Evolutionary conservation across 805 yeast species (phyloP).

Genomic region (Saturnispora besseyi): DNA sequence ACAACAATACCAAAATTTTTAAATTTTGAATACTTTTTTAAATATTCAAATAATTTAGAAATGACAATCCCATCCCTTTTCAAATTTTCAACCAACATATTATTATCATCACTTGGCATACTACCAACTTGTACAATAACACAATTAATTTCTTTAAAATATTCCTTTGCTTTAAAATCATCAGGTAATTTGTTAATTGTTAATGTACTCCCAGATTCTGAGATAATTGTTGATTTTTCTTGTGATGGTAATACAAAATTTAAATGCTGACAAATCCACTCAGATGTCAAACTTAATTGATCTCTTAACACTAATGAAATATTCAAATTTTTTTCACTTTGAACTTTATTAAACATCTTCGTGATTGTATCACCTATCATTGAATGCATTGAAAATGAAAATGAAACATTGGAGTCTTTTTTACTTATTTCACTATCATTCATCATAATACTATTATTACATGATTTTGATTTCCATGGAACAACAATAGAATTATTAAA

Average conservation of each 20-base stretch:
- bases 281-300: constrained; percentile 20
- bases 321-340: constrained; percentile 3
- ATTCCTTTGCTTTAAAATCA: constrained; percentile 28
- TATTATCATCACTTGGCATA: constrained; percentile 7
- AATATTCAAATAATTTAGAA: constrained; percentile 6
- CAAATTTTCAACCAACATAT: constrained; percentile 1
- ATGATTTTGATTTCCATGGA: neutral
- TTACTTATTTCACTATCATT: neutral
- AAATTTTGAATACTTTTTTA: constrained; percentile 3
- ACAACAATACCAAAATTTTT: constrained; percentile 9
- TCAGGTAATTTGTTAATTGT: constrained; percentile 36
- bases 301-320: constrained; percentile 31
- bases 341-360: constrained; percentile 1
- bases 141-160: constrained; percentile 34
- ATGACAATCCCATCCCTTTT: constrained; percentile 9
- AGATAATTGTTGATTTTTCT: neutral
- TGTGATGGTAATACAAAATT: neutral
- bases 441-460: neutral
- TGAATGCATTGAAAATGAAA: neutral
- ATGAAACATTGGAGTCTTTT: neutral
- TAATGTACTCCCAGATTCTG: constrained; percentile 15
- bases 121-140: constrained; percentile 47
- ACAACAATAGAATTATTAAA: constrained; percentile 16
- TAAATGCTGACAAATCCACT: constrained; percentile 19
- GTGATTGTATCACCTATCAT: neutral